Evolutionary conservation across 2,329 filamentous ascomycete genomes (phyloP).

Genomic region (Neofusicoccum parvum): DNA sequence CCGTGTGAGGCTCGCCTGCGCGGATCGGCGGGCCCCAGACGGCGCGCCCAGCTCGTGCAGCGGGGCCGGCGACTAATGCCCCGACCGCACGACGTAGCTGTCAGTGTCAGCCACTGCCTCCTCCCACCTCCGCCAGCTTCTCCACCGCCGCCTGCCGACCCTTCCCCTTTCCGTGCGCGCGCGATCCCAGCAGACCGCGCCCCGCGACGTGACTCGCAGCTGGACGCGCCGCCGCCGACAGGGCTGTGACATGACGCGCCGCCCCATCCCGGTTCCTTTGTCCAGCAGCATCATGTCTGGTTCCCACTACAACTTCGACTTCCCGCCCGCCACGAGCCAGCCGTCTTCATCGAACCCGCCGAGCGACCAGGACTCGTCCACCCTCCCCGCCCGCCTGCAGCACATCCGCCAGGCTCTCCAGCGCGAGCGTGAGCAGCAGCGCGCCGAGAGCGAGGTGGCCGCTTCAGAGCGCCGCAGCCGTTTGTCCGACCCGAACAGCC

Average conservation of each 20-base stretch:
- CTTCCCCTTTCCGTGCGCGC: background rate
- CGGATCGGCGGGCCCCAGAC: background rate
- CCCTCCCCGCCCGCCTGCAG: constrained; percentile 30
- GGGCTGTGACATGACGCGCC: constrained; percentile 11
- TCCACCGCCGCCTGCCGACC: background rate
- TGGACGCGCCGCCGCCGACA: background rate
- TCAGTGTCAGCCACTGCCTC: background rate
- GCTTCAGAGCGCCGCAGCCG: constrained; percentile 15
- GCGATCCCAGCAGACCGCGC: background rate
- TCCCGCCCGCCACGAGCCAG: constrained; percentile 40
- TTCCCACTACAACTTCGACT: constrained; percentile 41
- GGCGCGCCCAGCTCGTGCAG: background rate
- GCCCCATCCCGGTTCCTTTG: constrained; percentile 27
- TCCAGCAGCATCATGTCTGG: constrained; percentile 32
- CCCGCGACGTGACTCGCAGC: background rate
- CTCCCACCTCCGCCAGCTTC: background rate
- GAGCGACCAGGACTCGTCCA: constrained; percentile 14
- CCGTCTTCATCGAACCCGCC: constrained; percentile 19
- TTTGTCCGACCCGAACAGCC: background rate
- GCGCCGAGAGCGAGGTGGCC: constrained; percentile 24
- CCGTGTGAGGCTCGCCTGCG: background rate
- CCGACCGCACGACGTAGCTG: background rate
- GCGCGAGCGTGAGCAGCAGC: constrained; percentile 35
- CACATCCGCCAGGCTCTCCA: constrained; percentile 38
- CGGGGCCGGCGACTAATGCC: no score